These are phyloP conservation scores for Ceratobasidium sp. DNA, from an alignment of 1,284 basidiomycete species.

Conservation along the genomic window DNA sequence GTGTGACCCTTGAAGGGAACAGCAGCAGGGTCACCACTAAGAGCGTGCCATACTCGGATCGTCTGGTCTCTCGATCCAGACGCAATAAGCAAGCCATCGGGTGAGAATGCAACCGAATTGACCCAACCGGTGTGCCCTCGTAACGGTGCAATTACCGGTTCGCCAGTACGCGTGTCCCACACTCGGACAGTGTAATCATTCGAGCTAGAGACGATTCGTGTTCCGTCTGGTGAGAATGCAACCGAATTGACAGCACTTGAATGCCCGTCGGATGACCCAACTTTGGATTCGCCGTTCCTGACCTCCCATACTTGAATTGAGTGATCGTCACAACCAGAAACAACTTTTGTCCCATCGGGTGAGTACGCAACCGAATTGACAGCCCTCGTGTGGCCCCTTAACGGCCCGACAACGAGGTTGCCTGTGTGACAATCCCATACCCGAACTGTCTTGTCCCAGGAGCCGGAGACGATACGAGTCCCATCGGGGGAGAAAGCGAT, in stretches of 20 bases:
- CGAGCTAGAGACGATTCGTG: background rate
- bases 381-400: background rate
- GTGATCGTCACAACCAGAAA: background rate
- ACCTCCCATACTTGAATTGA: background rate
- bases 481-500: background rate
- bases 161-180: background rate
- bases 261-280: background rate
- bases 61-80: constrained; percentile 7
- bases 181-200: background rate
- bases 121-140: background rate
- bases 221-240: background rate
- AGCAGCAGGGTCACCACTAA: constrained; percentile 7
- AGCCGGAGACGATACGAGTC: background rate
- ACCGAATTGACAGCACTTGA: background rate
- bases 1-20: background rate
- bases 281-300: background rate
- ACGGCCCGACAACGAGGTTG: background rate
- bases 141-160: background rate
- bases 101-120: too few relatives aligned
- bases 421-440: background rate
- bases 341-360: background rate
- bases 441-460: background rate
- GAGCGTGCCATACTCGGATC: constrained; percentile 30
- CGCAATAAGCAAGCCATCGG: too few relatives aligned
- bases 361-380: background rate